Evolutionary conservation across 2,329 filamentous ascomycete genomes (phyloP), one percentile per base, ranked within the genome.

Genomic region (Thelonectria olida): DNA sequence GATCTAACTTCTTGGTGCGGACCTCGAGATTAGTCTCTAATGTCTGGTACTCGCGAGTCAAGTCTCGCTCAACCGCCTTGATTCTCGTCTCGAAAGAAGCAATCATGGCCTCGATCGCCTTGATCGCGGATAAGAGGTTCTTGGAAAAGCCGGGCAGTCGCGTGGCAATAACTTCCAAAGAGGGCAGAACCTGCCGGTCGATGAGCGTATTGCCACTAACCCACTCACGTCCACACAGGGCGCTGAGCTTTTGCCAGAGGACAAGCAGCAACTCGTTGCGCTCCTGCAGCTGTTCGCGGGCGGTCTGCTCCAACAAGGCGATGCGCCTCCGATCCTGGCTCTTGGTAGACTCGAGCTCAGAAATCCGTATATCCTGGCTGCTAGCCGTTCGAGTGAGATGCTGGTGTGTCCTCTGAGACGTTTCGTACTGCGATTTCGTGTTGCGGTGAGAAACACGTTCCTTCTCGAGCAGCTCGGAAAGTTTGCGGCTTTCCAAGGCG

Each of bases 201-300:
- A 98, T 92, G 22, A 97, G 87, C 58, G 90, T 91, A 76, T 98
- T 94, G 71, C 90, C 89, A 75, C 97, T 92, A 5, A 92, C 88
- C 95, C 96, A 99, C 73, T 98, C 96, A 0, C 88, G 86, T 10
- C 96, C 96, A 71, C 96, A 98, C 42, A 98, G 84, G 0, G 88
- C 85, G 4, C 92, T 94, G 8, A 99, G 84, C 45, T 92, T 87
- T 65, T 95, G 95, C 96, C 96, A 99, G 5, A 98, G 81, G n/a
- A 88, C 85, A 20, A 97, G 86, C 17, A 98, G 84, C 53, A 99
- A 82, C 62, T 92, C 91, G 78, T 98, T 97, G 56, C 96, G 90
- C 78, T 98, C 96, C 42, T 85, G 86, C 38, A 98, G 85, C 78
- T 98, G 93, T 53, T 97, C 94, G 68, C 91, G 92, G 77, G 92